phyloP scores from a whole-genome alignment of 805 yeast species.

The Yarrowia deformans region DNA sequence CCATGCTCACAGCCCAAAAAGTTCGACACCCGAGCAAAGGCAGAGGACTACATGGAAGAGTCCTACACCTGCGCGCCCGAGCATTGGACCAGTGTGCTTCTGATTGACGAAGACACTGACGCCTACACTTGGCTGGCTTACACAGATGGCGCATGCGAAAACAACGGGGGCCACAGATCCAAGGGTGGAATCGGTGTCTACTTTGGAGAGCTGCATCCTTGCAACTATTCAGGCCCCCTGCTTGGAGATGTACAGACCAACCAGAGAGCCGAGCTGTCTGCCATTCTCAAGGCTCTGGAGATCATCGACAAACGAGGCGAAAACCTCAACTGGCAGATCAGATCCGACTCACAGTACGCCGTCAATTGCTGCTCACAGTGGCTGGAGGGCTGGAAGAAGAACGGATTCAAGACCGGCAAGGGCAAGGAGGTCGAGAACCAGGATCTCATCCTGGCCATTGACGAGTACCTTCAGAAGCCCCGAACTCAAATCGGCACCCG shows the following conservation, averaged over 20 bases:
- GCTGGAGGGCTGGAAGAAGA: conserved; percentile 37
- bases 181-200: conserved; percentile 65
- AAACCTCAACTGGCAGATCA: conserved; percentile 65
- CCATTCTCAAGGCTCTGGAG: conserved; percentile 35
- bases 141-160: conserved; percentile 55
- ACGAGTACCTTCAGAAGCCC: conserved; percentile 24
- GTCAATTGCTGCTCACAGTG: conserved; percentile 37
- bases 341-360: conserved; percentile 95
- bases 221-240: conserved; percentile 29
- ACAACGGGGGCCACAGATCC: conserved; percentile 90
- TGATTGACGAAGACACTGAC: conserved; percentile 68
- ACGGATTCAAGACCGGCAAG: conserved; percentile 30
- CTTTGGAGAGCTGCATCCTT: conserved; percentile 51
- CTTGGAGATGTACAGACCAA: conserved; percentile 49
- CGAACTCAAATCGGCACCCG: conserved; percentile 26
- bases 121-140: conserved; percentile 61
- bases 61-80: conserved; percentile 29
- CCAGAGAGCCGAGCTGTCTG: conserved; percentile 80
- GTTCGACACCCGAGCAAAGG: conserved; percentile 30
- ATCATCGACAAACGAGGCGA: conserved; percentile 56
- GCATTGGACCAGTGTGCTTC: conserved; percentile 43
- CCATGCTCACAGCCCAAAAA: conserved; percentile 35
- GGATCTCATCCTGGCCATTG: conserved; percentile 23
- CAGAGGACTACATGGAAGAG: conserved; percentile 29
- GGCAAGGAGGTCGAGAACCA: conserved; percentile 34